Percentiles rank a stretch among this genome's conserved stretches.
Conservation (phyloP, 768 basidiomycete species). For the Suillus variegatus region DNA sequence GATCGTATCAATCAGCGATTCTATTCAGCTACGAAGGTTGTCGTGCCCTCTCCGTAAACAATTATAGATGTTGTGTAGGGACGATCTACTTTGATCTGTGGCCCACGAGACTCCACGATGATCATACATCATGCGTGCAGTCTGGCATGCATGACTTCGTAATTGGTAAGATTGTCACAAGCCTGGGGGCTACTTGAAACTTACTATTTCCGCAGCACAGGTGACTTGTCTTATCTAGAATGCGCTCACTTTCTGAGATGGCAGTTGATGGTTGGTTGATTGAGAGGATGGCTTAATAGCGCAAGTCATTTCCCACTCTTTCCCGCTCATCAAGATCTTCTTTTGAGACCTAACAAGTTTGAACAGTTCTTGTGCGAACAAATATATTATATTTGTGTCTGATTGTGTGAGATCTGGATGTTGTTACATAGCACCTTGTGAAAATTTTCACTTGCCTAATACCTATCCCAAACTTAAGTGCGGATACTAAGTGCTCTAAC, state of each 20-base stretch:
- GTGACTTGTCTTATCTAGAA: constrained; percentile 1
- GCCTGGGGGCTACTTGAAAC: neutral
- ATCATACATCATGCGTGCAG: neutral
- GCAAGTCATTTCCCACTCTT: constrained; percentile 2
- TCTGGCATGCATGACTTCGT: neutral
- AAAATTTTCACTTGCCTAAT: constrained; percentile 11
- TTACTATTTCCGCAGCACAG: neutral
- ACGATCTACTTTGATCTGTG: neutral
- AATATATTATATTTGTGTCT: constrained; percentile 17
- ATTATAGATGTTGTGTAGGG: neutral
- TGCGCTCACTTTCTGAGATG: neutral
- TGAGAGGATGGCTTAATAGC: neutral
- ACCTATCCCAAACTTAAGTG: neutral
- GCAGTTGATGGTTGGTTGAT: constrained; percentile 2
- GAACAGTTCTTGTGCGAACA: constrained; percentile 10
- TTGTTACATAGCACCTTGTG: constrained; percentile 9
- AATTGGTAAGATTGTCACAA: neutral
- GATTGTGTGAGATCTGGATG: constrained; percentile 21
- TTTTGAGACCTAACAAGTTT: neutral
- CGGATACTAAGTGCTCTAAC: neutral
- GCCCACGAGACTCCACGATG: neutral
- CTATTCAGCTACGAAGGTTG: neutral
- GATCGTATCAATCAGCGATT: neutral
- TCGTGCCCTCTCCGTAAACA: neutral
- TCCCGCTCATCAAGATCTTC: neutral